Conservation (phyloP, 2,329 filamentous ascomycete species). For the Venturiaceae sp. region DNA sequence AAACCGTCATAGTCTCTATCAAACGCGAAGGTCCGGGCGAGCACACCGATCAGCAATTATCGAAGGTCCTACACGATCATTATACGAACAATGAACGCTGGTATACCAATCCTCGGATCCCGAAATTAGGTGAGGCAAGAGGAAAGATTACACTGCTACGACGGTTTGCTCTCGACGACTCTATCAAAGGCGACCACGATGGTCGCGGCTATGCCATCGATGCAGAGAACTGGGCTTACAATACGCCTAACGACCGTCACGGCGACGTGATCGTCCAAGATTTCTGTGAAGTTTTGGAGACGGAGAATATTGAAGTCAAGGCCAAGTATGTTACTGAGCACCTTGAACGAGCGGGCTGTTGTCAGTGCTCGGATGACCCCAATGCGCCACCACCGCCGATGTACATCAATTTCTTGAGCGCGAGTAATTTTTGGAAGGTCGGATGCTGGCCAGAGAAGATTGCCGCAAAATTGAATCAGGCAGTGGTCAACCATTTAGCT, state of each 20-base stretch:
- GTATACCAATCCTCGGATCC: slow-evolving; percentile 71
- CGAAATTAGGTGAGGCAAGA: slow-evolving; percentile 66
- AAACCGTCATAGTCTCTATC: slow-evolving; percentile 76
- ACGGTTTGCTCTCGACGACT: slow-evolving; percentile 60
- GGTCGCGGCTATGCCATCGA: slow-evolving; percentile 49
- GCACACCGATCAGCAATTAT: slow-evolving; percentile 69
- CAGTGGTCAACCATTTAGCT: slow-evolving; percentile 51
- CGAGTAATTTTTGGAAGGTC: slow-evolving; percentile 88
- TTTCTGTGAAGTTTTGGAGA: slow-evolving; percentile 80
- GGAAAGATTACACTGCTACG: slow-evolving; percentile 79
- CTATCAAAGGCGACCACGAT: slow-evolving; percentile 40
- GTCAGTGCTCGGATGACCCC: slow-evolving; percentile 11
- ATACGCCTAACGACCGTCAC: slow-evolving; percentile 66
- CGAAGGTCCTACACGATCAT: slow-evolving; percentile 59
- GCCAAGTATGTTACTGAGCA: slow-evolving; percentile 64
- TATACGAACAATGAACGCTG: slow-evolving; percentile 58
- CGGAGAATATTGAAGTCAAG: slow-evolving; percentile 69
- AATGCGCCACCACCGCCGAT: slow-evolving; percentile 46
- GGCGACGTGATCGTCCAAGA: slow-evolving; percentile 82
- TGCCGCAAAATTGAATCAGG: slow-evolving; percentile 78
- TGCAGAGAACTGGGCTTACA: slow-evolving; percentile 70
- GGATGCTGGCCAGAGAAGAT: slow-evolving; percentile 91
- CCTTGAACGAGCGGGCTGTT: slow-evolving; percentile 54
- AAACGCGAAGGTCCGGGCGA: slow-evolving; percentile 86
- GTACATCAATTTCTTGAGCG: slow-evolving; percentile 84